phyloP scores from a whole-genome alignment of 139 green algal species.

The Auxenochlorella pyrenoidosa region DNA sequence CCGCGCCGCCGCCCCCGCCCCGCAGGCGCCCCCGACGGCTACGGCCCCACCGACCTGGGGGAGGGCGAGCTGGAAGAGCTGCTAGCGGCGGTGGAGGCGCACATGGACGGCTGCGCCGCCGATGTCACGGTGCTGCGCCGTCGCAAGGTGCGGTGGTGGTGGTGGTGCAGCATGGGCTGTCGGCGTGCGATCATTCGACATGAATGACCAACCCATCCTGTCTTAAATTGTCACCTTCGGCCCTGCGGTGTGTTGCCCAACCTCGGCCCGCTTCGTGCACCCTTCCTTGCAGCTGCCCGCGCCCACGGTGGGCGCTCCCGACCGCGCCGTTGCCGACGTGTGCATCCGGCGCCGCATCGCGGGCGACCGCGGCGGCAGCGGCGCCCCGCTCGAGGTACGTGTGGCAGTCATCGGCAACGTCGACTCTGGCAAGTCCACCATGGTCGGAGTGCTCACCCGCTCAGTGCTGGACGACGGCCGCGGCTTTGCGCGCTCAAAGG shows the following conservation, averaged over 20 bases:
- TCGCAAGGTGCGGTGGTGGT: constrained; percentile 28
- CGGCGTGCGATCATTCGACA: too few relatives aligned
- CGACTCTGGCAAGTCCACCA: constrained; percentile 91
- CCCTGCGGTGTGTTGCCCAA: too few relatives aligned
- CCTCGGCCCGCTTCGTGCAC: too few relatives aligned
- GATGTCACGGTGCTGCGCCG: constrained; percentile 59
- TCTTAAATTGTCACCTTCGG: too few relatives aligned
- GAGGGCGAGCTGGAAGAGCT: constrained; percentile 59
- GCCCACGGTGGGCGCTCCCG: background rate
- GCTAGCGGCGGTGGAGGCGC: constrained; percentile 41
- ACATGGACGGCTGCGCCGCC: constrained; percentile 32
- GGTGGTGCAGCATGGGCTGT: too few relatives aligned
- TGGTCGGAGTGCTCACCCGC: constrained; percentile 89
- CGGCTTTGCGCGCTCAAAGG: constrained; percentile 82
- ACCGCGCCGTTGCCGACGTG: constrained; percentile 58
- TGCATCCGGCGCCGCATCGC: constrained; percentile 62
- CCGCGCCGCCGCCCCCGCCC: background rate
- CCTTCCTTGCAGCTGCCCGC: background rate
- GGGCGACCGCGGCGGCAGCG: background rate
- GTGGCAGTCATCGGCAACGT: constrained; percentile 94
- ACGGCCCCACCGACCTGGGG: constrained; percentile 65
- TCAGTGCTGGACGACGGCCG: constrained; percentile 90
- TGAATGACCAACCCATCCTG: too few relatives aligned
- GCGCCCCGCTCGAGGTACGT: constrained; percentile 69
- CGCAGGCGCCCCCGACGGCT: constrained; percentile 53